Percentiles rank a stretch among this genome's conserved stretches.
Evolutionary conservation across 176 grass and related monocot genomes (phyloP).

Genomic region (Carex kokanica): DNA sequence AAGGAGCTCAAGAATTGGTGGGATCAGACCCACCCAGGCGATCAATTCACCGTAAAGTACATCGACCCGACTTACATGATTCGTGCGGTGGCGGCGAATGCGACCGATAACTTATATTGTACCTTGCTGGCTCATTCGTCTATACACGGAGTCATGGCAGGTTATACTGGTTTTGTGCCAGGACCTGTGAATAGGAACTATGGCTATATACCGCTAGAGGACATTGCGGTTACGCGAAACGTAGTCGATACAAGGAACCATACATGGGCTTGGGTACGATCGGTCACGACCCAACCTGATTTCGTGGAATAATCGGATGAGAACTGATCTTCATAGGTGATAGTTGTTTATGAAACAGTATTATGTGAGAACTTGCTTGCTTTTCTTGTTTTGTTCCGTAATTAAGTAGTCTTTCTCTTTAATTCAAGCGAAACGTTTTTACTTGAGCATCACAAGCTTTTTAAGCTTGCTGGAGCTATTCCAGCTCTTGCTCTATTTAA

Average conservation of each 20-base stretch:
- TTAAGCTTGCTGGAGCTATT: too few species aligned
- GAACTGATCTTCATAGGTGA: neutral
- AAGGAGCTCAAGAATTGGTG: conserved; percentile 73
- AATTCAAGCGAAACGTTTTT: too few species aligned
- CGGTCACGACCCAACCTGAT: conserved; percentile 69
- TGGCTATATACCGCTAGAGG: conserved; percentile 73
- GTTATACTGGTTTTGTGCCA: conserved; percentile 64
- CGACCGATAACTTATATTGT: conserved; percentile 71
- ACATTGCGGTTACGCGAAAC: conserved; percentile 60
- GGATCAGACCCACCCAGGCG: conserved; percentile 48
- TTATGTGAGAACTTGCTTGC: neutral
- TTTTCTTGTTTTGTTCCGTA: neutral
- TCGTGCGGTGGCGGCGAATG: conserved; percentile 72
- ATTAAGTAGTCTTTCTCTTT: neutral
- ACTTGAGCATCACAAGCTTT: too few species aligned
- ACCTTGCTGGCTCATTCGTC: conserved; percentile 80
- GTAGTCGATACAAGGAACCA: conserved; percentile 68
- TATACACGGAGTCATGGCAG: conserved; percentile 75
- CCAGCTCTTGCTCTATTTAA: too few species aligned
- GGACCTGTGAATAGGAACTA: conserved; percentile 69
- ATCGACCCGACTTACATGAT: conserved; percentile 97
- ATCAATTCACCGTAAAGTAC: conserved; percentile 86
- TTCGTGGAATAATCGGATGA: conserved; percentile 27
- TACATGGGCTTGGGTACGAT: conserved; percentile 83
- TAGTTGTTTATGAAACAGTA: neutral